Conservation (phyloP, 371 early-diverging fungal genomes). For the Sporodiniella umbellata region DNA sequence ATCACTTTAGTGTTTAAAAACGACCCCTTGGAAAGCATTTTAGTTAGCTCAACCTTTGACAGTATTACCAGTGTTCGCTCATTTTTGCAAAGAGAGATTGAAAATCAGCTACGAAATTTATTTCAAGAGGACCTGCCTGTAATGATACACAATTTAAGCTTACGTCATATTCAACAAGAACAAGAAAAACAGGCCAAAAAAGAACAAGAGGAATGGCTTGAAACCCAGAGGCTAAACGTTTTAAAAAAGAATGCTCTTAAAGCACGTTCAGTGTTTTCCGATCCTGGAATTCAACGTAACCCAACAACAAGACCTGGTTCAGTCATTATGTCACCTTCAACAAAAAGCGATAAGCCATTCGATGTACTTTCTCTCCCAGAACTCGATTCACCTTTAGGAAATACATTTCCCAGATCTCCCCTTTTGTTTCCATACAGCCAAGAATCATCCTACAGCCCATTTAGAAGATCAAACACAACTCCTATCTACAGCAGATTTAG, state of each 20-base stretch:
- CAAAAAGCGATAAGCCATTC: constrained; percentile 1
- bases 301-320: neutral
- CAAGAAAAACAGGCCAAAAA: constrained; percentile 18
- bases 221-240: constrained; percentile 3
- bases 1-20: constrained; percentile 95
- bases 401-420: neutral
- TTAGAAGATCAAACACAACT: neutral
- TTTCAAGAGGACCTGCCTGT: constrained; percentile 92
- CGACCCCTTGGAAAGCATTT: constrained; percentile 91
- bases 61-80: constrained; percentile 79
- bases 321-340: neutral
- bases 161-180: constrained; percentile 20
- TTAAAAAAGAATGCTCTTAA: constrained; percentile 1
- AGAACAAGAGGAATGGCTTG: constrained; percentile 13
- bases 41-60: constrained; percentile 94
- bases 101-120: constrained; percentile 82
- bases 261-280: constrained; percentile 13
- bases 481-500: constrained; percentile 16
- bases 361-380: constrained; percentile 20
- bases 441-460: neutral
- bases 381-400: neutral
- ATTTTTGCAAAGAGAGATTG: constrained; percentile 90
- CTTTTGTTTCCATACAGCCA: neutral
- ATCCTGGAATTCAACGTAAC: constrained; percentile 9
- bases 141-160: constrained; percentile 87